These are phyloP conservation scores for Herpotrichia juniperi DNA, from an alignment of 2,329 filamentous ascomycete genomes.

Conservation along the genomic window DNA sequence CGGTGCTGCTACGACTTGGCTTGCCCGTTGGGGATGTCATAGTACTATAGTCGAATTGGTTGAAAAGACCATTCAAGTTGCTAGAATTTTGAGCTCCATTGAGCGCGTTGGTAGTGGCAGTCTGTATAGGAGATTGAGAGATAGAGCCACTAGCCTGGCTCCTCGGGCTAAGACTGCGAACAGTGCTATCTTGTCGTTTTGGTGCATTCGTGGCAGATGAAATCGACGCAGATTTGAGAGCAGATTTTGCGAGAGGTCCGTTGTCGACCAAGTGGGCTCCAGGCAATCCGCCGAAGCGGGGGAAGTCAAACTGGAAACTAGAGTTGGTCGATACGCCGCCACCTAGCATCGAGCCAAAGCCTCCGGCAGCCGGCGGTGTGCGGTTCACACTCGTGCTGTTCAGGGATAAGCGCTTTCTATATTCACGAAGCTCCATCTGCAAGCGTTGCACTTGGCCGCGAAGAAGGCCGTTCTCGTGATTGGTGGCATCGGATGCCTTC, in stretches of 20 bases:
- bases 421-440: constrained; percentile 83
- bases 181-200: constrained; percentile 40
- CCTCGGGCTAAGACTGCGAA: constrained; percentile 45
- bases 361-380: constrained; percentile 54
- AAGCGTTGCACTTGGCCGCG: constrained; percentile 88
- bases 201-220: constrained; percentile 26
- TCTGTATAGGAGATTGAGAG: constrained; percentile 32
- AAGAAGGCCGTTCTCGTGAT: constrained; percentile 82
- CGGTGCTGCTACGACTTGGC: constrained; percentile 38
- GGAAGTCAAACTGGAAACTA: constrained; percentile 95
- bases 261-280: constrained; percentile 60
- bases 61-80: constrained; percentile 34
- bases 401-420: constrained; percentile 82
- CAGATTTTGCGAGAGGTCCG: constrained; percentile 42
- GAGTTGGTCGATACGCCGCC: constrained; percentile 70
- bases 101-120: constrained; percentile 41
- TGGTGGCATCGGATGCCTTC: constrained; percentile 81
- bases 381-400: constrained; percentile 55
- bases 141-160: constrained; percentile 31
- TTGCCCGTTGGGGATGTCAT: constrained; percentile 10
- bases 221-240: constrained; percentile 30
- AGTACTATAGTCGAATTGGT: constrained; percentile 26
- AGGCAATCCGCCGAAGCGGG: constrained; percentile 82
- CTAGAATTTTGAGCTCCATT: constrained; percentile 46
- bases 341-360: constrained; percentile 53